Conservation (phyloP, 495 filamentous ascomycete species). For the Hypoxylon lienhwacheense region DNA sequence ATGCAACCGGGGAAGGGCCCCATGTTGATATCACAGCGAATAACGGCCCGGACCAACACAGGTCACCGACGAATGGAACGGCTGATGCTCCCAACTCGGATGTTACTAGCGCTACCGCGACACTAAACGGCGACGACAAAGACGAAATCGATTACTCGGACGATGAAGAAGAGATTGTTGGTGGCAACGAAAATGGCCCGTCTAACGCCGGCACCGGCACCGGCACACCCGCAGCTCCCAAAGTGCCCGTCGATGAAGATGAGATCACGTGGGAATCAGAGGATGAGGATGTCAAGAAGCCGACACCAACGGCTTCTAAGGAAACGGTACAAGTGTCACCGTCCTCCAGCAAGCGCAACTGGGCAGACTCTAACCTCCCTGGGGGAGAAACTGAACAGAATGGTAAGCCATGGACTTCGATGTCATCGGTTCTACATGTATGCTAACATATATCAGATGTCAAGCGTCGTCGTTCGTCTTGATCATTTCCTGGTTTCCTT, state of each 20-base stretch:
- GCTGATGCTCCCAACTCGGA: slow-evolving; percentile 27
- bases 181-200: slow-evolving; percentile 9
- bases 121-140: slow-evolving; percentile 44
- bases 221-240: slow-evolving; percentile 4
- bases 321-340: slow-evolving; percentile 41
- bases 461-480: slow-evolving; percentile 55
- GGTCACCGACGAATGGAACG: slow-evolving; percentile 10
- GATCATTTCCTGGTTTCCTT: slow-evolving; percentile 23
- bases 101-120: slow-evolving; percentile 46
- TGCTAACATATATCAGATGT: slow-evolving; percentile 44
- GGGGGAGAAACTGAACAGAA: slow-evolving; percentile 38
- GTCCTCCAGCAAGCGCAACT: slow-evolving; percentile 30
- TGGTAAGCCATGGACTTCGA: slow-evolving; percentile 41
- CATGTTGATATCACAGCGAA: not conserved
- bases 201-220: slow-evolving; percentile 12
- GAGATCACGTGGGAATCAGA: slow-evolving; percentile 52
- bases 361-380: slow-evolving; percentile 29
- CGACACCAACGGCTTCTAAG: slow-evolving; percentile 18
- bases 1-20: slow-evolving; percentile 9
- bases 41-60: slow-evolving; percentile 14
- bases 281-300: slow-evolving; percentile 43
- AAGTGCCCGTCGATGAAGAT: slow-evolving; percentile 34
- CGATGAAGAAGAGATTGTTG: slow-evolving; percentile 32
- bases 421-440: not conserved
- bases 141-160: slow-evolving; percentile 56